phyloP scores from a whole-genome alignment of 148 eudicot species.

The Drosera capensis region DNA sequence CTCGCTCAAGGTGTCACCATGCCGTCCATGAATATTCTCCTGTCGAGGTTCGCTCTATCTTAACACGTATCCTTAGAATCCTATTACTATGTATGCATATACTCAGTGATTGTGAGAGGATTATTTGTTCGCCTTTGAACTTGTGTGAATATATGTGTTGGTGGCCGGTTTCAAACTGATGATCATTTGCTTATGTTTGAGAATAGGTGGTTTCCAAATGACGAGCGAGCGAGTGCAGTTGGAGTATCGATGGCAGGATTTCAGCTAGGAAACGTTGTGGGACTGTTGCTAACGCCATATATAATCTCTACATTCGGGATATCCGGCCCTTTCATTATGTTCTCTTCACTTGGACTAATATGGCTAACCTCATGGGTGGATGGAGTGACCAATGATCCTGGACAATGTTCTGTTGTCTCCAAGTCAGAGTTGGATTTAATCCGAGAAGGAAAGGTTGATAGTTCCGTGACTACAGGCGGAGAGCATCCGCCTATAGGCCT shows the following conservation, averaged over 20 bases:
- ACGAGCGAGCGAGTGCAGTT: conserved; percentile 89
- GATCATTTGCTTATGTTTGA: background rate
- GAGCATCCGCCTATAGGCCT: conserved; percentile 26
- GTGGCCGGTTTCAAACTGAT: background rate
- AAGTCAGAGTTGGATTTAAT: conserved; percentile 50
- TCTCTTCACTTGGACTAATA: conserved; percentile 66
- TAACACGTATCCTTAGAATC: background rate
- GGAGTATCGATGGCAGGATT: conserved; percentile 95
- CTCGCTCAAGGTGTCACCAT: conserved; percentile 94
- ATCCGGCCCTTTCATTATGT: conserved; percentile 73
- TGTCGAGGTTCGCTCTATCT: conserved; percentile 84
- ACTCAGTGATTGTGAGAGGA: background rate
- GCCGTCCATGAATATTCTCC: conserved; percentile 78
- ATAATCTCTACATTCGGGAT: conserved; percentile 56
- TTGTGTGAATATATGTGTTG: background rate
- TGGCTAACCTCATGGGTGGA: conserved; percentile 61
- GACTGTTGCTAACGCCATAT: conserved; percentile 56
- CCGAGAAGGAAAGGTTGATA: conserved; percentile 48
- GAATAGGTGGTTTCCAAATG: conserved; percentile 75
- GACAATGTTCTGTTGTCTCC: conserved; percentile 31
- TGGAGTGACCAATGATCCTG: conserved; percentile 59
- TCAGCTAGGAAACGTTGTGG: conserved; percentile 86
- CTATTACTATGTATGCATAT: background rate
- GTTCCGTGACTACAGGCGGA: conserved; percentile 14
- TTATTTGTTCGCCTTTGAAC: too few species aligned